A percentile compares a stretch with the other conserved stretches of the same genome.
These are phyloP conservation scores for Hygrophoropsis aurantiaca DNA, from an alignment of 768 basidiomycete genomes.

Conservation along the genomic window DNA sequence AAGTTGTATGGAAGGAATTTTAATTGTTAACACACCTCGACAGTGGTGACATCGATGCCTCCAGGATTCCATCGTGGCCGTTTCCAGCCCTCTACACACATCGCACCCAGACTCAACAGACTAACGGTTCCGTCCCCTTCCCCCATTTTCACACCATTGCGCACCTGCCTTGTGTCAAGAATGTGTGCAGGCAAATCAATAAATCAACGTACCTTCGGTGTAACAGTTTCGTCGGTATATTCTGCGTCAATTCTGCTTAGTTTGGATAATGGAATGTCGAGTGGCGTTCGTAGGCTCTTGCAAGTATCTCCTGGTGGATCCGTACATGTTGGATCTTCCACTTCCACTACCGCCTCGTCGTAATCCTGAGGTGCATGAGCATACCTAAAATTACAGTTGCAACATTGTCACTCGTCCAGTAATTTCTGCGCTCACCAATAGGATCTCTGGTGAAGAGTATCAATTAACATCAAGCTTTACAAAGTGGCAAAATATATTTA, in stretches of 20 bases:
- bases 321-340: conserved; percentile 40
- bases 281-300: conserved; percentile 40
- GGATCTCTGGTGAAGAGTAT: conserved; percentile 54
- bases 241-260: conserved; percentile 84
- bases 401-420: not conserved
- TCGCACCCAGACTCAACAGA: conserved; percentile 83
- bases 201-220: conserved; percentile 50
- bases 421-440: conserved; percentile 60
- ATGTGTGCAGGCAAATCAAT: not conserved
- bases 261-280: conserved; percentile 56
- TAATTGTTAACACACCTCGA: conserved; percentile 58
- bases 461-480: conserved; percentile 1
- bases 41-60: conserved; percentile 80
- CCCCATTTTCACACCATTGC: conserved; percentile 87
- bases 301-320: conserved; percentile 44
- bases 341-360: conserved; percentile 55
- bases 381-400: conserved; percentile 55
- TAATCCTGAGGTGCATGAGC: conserved; percentile 67
- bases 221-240: conserved; percentile 61
- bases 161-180: conserved; percentile 40
- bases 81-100: conserved; percentile 97
- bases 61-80: conserved; percentile 87
- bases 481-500: conserved; percentile 27
- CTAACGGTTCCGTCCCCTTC: conserved; percentile 96
- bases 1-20: not conserved